Conservation (phyloP, 164 flowering plant species). For the Chimonanthus salicifolius region DNA sequence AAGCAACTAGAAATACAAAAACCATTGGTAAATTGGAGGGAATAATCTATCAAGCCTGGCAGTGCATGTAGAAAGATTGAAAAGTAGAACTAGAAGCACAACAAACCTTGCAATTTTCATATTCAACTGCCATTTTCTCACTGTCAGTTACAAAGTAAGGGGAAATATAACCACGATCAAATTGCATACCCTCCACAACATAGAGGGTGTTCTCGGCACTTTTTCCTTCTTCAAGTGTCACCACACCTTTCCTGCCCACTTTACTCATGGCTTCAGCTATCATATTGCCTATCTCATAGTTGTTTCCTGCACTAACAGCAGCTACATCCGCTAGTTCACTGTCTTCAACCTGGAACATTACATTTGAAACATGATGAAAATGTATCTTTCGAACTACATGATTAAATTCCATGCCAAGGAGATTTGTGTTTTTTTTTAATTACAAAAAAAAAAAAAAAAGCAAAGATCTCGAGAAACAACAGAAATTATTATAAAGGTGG, state of each 20-base stretch:
- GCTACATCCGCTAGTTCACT: constrained; percentile 98
- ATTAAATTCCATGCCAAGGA: too few species aligned
- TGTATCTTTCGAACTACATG: too few species aligned
- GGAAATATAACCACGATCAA: constrained; percentile 93
- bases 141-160: constrained; percentile 96
- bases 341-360: constrained; percentile 73
- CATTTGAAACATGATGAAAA: neutral
- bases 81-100: neutral
- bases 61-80: neutral
- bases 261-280: constrained; percentile 96
- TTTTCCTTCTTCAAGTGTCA: constrained; percentile 97
- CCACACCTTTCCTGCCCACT: constrained; percentile 95
- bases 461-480: too few species aligned
- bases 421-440: too few species aligned
- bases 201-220: constrained; percentile 89
- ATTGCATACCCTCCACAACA: constrained; percentile 98
- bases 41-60: too few species aligned
- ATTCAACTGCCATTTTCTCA: constrained; percentile 93
- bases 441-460: too few species aligned
- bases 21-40: neutral
- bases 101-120: constrained; percentile 86
- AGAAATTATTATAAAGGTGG: too few species aligned
- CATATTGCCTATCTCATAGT: constrained; percentile 86
- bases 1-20: constrained; percentile 54
- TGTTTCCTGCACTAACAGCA: constrained; percentile 98